A percentile compares a stretch with the other conserved stretches of the same genome.
These are phyloP conservation scores for Tricholoma terreum DNA, from an alignment of 768 basidiomycete species.

Conservation along the genomic window DNA sequence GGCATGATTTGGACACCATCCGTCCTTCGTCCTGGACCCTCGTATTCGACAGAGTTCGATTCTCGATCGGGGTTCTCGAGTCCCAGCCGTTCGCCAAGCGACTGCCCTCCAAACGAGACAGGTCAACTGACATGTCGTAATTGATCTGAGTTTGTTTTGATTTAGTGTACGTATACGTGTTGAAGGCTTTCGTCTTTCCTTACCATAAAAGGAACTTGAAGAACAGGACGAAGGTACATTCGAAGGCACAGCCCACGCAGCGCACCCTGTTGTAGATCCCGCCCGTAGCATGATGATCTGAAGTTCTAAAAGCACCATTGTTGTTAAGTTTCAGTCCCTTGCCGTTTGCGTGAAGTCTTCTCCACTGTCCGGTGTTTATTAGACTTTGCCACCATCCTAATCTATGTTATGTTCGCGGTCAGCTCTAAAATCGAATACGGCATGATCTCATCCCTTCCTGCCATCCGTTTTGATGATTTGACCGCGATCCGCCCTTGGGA, in stretches of 20 bases:
- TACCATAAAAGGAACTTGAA: not conserved
- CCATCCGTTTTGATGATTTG: not conserved
- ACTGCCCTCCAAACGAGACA: no score
- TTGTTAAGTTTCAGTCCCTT: not conserved
- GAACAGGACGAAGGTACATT: not conserved
- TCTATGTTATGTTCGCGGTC: not conserved
- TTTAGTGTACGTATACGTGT: not conserved
- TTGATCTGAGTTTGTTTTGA: not conserved
- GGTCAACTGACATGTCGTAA: no score
- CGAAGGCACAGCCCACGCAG: not conserved
- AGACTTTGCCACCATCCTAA: not conserved
- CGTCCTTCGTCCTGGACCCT: not conserved
- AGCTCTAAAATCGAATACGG: not conserved
- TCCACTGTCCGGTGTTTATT: not conserved
- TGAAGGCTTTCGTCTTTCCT: no score
- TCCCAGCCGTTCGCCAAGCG: no score
- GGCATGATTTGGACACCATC: not conserved
- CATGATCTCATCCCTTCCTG: not conserved
- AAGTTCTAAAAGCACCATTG: not conserved
- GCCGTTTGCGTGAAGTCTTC: not conserved
- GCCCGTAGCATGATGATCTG: not conserved
- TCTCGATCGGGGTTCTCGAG: no score
- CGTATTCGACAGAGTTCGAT: no score
- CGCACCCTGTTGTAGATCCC: not conserved
- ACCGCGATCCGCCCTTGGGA: not conserved